phyloP scores from a whole-genome alignment of 2,329 filamentous ascomycete species.

The Fusarium sarcochroum region DNA sequence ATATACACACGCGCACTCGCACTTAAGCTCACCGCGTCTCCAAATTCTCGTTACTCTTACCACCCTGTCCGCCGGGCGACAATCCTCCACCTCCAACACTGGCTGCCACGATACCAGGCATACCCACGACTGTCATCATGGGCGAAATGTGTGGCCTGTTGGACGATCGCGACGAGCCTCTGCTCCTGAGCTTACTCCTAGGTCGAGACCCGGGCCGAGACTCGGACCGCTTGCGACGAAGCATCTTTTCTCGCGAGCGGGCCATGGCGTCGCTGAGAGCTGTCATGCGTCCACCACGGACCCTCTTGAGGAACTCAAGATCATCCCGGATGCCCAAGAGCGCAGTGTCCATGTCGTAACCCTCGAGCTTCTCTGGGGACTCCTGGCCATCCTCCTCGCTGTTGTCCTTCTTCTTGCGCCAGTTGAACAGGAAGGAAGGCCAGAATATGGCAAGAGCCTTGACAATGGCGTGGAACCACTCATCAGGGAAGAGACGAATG shows the following conservation, averaged over 20 bases:
- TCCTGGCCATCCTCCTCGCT: slow-evolving; percentile 28
- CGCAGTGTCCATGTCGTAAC: slow-evolving; percentile 37
- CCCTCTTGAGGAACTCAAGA: slow-evolving; percentile 37
- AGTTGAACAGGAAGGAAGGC: slow-evolving; percentile 35
- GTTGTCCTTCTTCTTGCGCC: slow-evolving; percentile 33
- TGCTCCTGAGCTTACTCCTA: slow-evolving; percentile 35
- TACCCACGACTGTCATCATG: slow-evolving; percentile 42
- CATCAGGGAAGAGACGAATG: slow-evolving; percentile 82
- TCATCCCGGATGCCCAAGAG: slow-evolving; percentile 39
- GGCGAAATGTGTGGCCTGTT: slow-evolving; percentile 41
- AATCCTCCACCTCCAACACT: slow-evolving; percentile 37
- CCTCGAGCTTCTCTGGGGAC: slow-evolving; percentile 32
- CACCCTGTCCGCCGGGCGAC: slow-evolving; percentile 22
- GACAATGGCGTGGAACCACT: slow-evolving; percentile 51
- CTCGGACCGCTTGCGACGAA: slow-evolving; percentile 39
- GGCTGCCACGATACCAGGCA: slow-evolving; percentile 42
- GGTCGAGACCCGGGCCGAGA: slow-evolving; percentile 36
- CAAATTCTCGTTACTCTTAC: slow-evolving; percentile 17
- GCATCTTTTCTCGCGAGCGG: slow-evolving; percentile 33
- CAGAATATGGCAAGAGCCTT: slow-evolving; percentile 24
- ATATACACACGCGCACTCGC: neutral
- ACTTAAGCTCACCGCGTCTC: slow-evolving; percentile 18
- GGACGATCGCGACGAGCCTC: slow-evolving; percentile 37
- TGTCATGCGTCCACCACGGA: slow-evolving; percentile 38
- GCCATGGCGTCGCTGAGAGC: slow-evolving; percentile 41